A percentile compares a stretch with the other conserved stretches of the same genome.
phyloP scores from a whole-genome alignment of 208 protist genomes.

The Histomonas meleagridis region DNA sequence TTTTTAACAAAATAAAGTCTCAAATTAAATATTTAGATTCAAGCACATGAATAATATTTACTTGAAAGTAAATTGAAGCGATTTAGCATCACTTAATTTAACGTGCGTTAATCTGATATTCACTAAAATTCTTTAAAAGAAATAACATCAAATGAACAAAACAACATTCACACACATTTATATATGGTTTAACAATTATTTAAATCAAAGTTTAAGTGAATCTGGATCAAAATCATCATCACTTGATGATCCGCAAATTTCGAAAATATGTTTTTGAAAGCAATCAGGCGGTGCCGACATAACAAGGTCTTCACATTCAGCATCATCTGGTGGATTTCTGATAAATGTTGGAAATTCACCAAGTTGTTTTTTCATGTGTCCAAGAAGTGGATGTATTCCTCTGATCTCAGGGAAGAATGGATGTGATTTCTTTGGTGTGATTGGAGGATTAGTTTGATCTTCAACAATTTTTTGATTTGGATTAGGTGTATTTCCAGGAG shows the following conservation, averaged over 20 bases:
- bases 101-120: too few species aligned
- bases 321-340: not conserved
- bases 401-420: conserved; percentile 13
- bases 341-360: conserved; percentile 34
- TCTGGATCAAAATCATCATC: conserved; percentile 23
- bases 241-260: conserved; percentile 11
- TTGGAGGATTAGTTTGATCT: too few species aligned
- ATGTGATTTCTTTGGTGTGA: not conserved
- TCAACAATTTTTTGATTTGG: not conserved
- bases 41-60: too few species aligned
- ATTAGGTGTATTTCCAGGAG: not conserved
- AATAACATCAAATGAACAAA: too few species aligned
- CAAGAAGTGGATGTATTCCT: not conserved
- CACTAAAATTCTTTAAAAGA: too few species aligned
- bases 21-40: too few species aligned
- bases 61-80: too few species aligned
- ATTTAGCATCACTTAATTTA: too few species aligned
- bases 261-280: not conserved
- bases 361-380: conserved; percentile 13
- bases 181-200: too few species aligned
- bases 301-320: conserved; percentile 10
- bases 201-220: too few species aligned
- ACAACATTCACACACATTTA: too few species aligned
- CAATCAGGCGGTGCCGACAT: not conserved
- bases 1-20: too few species aligned